Evolutionary conservation across 2,329 filamentous ascomycete genomes (phyloP).

Genomic region (Orbilia oligospora): DNA sequence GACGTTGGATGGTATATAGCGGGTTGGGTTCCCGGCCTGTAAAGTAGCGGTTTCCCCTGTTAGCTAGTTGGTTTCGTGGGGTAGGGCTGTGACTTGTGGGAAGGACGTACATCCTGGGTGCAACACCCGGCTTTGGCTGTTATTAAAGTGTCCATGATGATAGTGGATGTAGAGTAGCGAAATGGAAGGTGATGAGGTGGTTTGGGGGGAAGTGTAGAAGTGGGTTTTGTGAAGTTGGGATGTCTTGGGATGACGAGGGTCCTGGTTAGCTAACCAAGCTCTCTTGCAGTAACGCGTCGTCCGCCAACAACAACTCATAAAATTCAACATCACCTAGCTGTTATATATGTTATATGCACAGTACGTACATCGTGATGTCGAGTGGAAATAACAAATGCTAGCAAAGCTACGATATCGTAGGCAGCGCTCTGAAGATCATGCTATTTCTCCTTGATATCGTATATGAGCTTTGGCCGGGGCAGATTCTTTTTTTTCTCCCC

Average conservation of each 20-base stretch:
- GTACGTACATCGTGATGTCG: not conserved
- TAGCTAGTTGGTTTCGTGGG: conserved; percentile 23
- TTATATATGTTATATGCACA: not conserved
- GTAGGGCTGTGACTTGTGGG: not conserved
- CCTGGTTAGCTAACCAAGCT: conserved; percentile 34
- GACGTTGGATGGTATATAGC: conserved; percentile 62
- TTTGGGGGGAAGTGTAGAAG: conserved; percentile 3
- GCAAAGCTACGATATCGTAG: not conserved
- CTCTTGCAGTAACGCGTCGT: conserved; percentile 31
- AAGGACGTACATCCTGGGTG: conserved; percentile 59
- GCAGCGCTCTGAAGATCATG: not conserved
- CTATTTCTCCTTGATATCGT: not conserved
- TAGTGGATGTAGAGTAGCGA: not conserved
- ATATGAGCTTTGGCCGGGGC: conserved; percentile 8
- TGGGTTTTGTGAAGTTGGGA: conserved; percentile 16
- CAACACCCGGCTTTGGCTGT: conserved; percentile 64
- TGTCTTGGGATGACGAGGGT: conserved; percentile 32
- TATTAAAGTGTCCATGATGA: conserved; percentile 39
- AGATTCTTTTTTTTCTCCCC: not conserved
- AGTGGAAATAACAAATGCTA: not conserved
- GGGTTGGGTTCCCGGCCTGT: conserved; percentile 60
- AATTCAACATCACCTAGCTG: conserved; percentile 56
- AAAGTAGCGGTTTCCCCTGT: not conserved
- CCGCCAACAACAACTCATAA: conserved; percentile 52
- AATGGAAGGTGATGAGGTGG: not conserved